Evolutionary conservation across 371 early-diverging fungal genomes (phyloP).

Genomic region (Dichotomocladium elegans): DNA sequence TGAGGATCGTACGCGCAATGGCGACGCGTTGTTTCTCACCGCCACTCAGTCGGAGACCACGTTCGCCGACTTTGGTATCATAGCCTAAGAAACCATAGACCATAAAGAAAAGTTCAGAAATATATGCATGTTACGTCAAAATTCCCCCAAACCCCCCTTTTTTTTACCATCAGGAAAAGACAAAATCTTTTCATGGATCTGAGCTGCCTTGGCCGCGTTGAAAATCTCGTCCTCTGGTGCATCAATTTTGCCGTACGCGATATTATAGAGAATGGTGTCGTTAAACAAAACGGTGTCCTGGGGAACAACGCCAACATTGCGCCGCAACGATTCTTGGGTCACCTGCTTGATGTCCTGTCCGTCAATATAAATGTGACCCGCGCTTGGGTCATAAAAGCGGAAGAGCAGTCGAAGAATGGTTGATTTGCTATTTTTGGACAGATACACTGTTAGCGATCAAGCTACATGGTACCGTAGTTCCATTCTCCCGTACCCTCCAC

Average conservation of each 20-base stretch:
- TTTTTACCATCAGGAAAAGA: conserved; percentile 59
- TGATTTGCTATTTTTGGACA: conserved; percentile 66
- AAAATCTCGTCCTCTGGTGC: conserved; percentile 65
- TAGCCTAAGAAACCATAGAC: conserved; percentile 56
- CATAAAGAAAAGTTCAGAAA: not conserved
- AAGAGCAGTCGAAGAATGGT: conserved; percentile 87
- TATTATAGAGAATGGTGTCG: conserved; percentile 78
- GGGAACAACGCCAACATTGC: conserved; percentile 83
- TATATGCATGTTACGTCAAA: not conserved
- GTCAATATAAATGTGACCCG: conserved; percentile 85
- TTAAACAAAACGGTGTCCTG: conserved; percentile 88
- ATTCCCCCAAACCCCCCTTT: not conserved
- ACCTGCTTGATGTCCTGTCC: conserved; percentile 80
- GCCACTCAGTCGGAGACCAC: conserved; percentile 85
- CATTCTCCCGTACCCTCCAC: conserved; percentile 77
- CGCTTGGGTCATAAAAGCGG: conserved; percentile 83
- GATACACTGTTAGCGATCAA: too few relatives aligned
- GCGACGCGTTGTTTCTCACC: conserved; percentile 85
- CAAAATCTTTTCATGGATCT: conserved; percentile 70
- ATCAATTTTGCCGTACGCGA: conserved; percentile 65
- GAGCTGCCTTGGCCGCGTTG: conserved; percentile 79
- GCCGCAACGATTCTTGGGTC: conserved; percentile 62
- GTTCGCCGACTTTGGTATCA: conserved; percentile 90
- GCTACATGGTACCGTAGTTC: too few relatives aligned
- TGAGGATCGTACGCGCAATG: conserved; percentile 86